Base-by-base conservation (phyloP, 1,284 basidiomycete genomes). In the Trametes versicolor region DNA sequence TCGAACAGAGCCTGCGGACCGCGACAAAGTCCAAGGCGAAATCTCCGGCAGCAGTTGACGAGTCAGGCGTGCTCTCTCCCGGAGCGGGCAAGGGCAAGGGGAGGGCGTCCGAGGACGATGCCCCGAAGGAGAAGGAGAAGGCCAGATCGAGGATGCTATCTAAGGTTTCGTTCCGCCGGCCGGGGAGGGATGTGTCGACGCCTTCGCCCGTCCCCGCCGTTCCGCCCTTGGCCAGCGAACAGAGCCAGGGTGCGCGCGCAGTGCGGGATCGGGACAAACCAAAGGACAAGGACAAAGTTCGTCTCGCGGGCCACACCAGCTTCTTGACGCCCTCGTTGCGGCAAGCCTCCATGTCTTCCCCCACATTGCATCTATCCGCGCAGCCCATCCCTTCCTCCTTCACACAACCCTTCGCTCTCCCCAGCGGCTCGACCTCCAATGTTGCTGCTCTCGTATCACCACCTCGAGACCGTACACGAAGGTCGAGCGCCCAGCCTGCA, bases 341-440 rank as follows among this genome's bases (percentile, higher is more conserved):
- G 63, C 83, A 85, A 68, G 90, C 85, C 58, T 90, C 90, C 57
- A 83, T 89, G 80, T 92, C 91, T 66, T 91, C 90, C 29, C 90
- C 90, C 62, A 82, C 87, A 32, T 76, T 92, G 59, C 87, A 88
- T 71, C 80, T 88, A 62, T 84, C 82, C 52, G 84, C 86, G 54
- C 83, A 85, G 75, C 78, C 83, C 39, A 73, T 82, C 62, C 82
- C 84, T 61, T 84, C 85, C 45, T 81, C 84, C 34, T 82, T 81
- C 71, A 84, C 85, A 48, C 83, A 83, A 63, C 76, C 84, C n/a
- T 76, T 76, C 67, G 80, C 82, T 54, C 78, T 84, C 10, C 80
- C 82, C 58, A 78, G 77, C 41, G 80, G 81, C 58, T 83, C 86
- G 27, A 80, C 83, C 25, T 82, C 84, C 17, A 75, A 74, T 66